Conservation (phyloP, 257 asterid species). For the Knoxia roxburghii region DNA sequence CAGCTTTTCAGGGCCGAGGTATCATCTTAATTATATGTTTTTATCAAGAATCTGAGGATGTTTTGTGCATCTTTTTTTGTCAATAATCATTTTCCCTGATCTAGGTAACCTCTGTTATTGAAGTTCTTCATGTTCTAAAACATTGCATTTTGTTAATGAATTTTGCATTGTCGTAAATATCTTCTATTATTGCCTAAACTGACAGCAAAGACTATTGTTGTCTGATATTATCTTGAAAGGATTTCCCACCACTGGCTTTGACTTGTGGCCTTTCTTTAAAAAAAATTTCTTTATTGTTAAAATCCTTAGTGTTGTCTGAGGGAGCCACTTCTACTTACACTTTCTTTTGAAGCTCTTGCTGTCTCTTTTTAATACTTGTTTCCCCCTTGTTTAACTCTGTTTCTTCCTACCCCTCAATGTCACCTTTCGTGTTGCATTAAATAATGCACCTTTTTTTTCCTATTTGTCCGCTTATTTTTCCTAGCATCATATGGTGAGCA, state of each 20-base stretch:
- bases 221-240: background rate
- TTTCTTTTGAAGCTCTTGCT: too few species aligned
- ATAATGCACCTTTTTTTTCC: too few species aligned
- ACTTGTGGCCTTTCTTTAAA: background rate
- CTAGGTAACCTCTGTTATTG: background rate
- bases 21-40: background rate
- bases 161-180: background rate
- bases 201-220: background rate
- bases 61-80: too few species aligned
- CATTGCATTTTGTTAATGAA: background rate
- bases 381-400: too few species aligned
- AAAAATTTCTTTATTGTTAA: too few species aligned
- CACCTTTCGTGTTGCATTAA: too few species aligned
- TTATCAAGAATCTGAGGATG: too few species aligned
- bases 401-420: too few species aligned
- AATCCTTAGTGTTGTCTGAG: background rate
- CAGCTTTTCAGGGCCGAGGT: constrained; percentile 45
- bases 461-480: too few species aligned
- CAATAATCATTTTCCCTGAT: background rate
- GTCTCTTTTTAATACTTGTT: too few species aligned
- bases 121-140: background rate
- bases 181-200: background rate
- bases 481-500: too few species aligned
- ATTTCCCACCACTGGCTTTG: background rate
- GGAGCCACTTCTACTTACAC: background rate